phyloP scores from a whole-genome alignment of 352 stramenopile genomes.

The Phytophthora foliorum region DNA sequence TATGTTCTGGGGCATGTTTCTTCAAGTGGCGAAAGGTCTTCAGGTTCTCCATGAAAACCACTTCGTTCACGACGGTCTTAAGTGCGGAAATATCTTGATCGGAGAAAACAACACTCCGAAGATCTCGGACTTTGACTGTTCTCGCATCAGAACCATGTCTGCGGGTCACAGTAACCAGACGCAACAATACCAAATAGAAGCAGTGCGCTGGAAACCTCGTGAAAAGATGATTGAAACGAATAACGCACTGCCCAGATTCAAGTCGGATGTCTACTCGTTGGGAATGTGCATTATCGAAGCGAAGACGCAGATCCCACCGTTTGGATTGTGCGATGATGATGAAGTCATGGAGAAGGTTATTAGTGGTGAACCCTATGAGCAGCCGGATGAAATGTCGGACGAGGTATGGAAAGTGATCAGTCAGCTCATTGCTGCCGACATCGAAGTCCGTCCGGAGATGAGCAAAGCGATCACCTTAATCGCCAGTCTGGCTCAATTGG shows the following conservation, averaged over 20 bases:
- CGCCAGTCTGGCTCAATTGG: too few species aligned
- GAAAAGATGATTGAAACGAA: conserved; percentile 10
- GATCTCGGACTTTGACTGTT: too few species aligned
- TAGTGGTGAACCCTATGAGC: neutral
- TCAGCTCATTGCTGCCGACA: neutral
- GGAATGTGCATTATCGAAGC: too few species aligned
- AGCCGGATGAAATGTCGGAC: conserved; percentile 8
- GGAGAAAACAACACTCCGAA: conserved; percentile 35
- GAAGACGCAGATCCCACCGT: conserved; percentile 17
- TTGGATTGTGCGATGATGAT: conserved; percentile 6
- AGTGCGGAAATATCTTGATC: conserved; percentile 80
- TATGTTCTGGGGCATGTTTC: too few species aligned
- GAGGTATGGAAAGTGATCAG: neutral
- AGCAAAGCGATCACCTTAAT: too few species aligned
- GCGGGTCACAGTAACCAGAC: too few species aligned
- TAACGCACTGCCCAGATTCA: conserved; percentile 4
- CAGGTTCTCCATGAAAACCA: too few species aligned
- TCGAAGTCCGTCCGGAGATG: neutral
- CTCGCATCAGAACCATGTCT: too few species aligned
- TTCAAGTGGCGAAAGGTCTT: too few species aligned
- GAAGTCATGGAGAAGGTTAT: conserved; percentile 10
- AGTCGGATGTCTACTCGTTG: conserved; percentile 41
- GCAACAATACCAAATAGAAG: neutral
- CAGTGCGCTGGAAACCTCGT: too few species aligned
- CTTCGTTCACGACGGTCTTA: conserved; percentile 80